These are phyloP conservation scores for Pseudovirgaria hyperparasitica DNA, from an alignment of 2,329 filamentous ascomycete species.

Conservation along the genomic window DNA sequence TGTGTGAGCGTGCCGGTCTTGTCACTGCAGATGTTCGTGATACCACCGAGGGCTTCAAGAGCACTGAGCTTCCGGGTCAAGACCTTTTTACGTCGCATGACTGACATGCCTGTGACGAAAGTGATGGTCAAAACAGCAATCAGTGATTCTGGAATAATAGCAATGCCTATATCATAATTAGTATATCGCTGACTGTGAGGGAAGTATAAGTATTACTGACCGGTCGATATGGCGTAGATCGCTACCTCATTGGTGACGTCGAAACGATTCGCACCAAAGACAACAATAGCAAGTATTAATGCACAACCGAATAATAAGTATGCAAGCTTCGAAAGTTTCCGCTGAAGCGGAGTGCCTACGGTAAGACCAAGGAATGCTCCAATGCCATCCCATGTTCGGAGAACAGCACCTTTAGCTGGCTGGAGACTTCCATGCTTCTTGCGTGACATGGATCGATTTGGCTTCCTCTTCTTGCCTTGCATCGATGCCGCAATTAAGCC, in stretches of 20 bases:
- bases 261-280: conserved; percentile 22
- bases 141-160: conserved; percentile 23
- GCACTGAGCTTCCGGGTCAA: conserved; percentile 23
- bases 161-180: conserved; percentile 14
- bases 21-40: conserved; percentile 37
- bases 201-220: conserved; percentile 4
- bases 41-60: conserved; percentile 23
- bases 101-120: conserved; percentile 23
- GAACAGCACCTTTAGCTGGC: conserved; percentile 22
- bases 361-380: conserved; percentile 13
- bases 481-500: conserved; percentile 59
- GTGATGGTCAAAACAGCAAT: conserved; percentile 25
- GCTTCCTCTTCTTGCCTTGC: conserved; percentile 37
- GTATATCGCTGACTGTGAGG: too few species aligned
- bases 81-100: conserved; percentile 22
- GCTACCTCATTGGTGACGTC: conserved; percentile 23
- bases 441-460: conserved; percentile 17
- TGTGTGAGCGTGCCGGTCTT: conserved; percentile 33
- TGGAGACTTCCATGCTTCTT: conserved; percentile 31
- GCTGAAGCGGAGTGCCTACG: conserved; percentile 9
- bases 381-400: conserved; percentile 7
- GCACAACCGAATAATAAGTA: conserved; percentile 21
- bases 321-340: conserved; percentile 9
- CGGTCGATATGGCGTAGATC: conserved; percentile 24
- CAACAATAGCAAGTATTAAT: conserved; percentile 23